Percentiles rank a stretch among this genome's conserved stretches.
Evolutionary conservation across 257 asterid genomes (phyloP).

Genomic region (Fraxinus cuspidata): DNA sequence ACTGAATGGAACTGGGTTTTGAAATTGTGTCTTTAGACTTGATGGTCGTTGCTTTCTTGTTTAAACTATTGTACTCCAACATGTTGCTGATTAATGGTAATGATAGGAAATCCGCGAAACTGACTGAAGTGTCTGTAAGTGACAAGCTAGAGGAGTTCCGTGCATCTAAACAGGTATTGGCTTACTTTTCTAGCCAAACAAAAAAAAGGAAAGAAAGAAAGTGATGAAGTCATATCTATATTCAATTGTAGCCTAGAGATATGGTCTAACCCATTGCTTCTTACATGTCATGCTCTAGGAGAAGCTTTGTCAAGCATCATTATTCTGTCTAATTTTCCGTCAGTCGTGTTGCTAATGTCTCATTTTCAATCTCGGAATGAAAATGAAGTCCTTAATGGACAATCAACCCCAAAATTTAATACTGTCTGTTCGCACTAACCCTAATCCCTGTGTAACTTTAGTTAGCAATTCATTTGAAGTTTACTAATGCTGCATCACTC

Average conservation of each 20-base stretch:
- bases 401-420: neutral
- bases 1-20: neutral
- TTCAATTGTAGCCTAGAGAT: neutral
- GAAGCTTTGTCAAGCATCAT: constrained; percentile 11
- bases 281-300: neutral
- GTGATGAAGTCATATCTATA: neutral
- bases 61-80: constrained; percentile 8
- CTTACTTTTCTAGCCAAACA: constrained; percentile 2
- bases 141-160: constrained; percentile 96
- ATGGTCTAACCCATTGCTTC: neutral
- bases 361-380: constrained; percentile 14
- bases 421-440: neutral
- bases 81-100: constrained; percentile 21
- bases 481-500: neutral
- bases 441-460: neutral
- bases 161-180: constrained; percentile 88
- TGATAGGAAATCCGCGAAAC: constrained; percentile 52
- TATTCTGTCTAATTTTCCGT: neutral
- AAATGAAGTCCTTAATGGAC: constrained; percentile 4
- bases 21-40: neutral
- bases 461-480: neutral
- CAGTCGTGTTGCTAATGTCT: neutral
- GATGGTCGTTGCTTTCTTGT: neutral
- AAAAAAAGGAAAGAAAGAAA: too few relatives aligned
- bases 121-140: constrained; percentile 91